Conservation (phyloP, 1,284 basidiomycete species). For the Rhodotorula mucilaginosa region DNA sequence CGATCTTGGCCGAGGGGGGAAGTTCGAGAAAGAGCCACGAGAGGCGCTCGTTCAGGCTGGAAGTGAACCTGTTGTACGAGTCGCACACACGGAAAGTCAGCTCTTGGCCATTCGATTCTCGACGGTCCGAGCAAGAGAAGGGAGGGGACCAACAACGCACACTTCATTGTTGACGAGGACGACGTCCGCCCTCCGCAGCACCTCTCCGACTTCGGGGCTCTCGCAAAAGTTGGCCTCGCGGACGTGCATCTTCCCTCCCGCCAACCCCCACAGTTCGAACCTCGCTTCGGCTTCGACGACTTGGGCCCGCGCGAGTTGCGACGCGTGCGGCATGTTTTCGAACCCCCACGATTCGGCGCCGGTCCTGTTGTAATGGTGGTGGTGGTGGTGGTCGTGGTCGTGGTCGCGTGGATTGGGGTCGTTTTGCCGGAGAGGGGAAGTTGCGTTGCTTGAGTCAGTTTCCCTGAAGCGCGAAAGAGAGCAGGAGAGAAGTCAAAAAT, state of each 20-base stretch:
- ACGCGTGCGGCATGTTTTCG: conserved; percentile 56
- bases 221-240: conserved; percentile 56
- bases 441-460: too few species aligned
- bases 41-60: conserved; percentile 55
- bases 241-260: conserved; percentile 51
- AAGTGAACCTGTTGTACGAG: conserved; percentile 48
- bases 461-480: too few species aligned
- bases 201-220: conserved; percentile 45
- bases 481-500: not conserved
- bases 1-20: conserved; percentile 55
- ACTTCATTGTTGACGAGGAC: conserved; percentile 60
- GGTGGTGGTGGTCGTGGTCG: not conserved
- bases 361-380: conserved; percentile 33
- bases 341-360: conserved; percentile 55
- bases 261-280: conserved; percentile 56
- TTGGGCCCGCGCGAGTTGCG: conserved; percentile 53
- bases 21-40: conserved; percentile 58
- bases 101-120: not conserved
- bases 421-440: too few species aligned
- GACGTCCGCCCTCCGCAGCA: conserved; percentile 53
- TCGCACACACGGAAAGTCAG: too few species aligned
- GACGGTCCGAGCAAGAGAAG: too few species aligned
- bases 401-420: too few species aligned
- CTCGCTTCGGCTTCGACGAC: conserved; percentile 53
- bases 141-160: conserved; percentile 4